These are phyloP conservation scores for Calonectria ilicicola DNA, from an alignment of 2,329 filamentous ascomycete genomes.

Conservation along the genomic window DNA sequence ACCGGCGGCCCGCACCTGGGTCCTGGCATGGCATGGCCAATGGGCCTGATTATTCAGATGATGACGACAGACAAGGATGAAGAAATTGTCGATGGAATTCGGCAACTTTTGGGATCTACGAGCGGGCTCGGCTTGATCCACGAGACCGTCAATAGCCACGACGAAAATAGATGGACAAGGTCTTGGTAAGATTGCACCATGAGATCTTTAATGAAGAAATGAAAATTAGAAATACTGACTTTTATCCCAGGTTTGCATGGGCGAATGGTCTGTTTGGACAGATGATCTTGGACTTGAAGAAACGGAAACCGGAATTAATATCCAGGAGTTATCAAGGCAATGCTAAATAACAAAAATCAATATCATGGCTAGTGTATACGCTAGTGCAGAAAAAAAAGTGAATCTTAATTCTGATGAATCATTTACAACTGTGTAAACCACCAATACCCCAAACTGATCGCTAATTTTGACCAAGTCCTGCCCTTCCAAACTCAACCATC, in stretches of 20 bases:
- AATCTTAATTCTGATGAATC: constrained; percentile 1
- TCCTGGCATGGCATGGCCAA: constrained; percentile 85
- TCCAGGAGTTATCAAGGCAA: constrained; percentile 59
- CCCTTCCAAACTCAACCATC: background rate
- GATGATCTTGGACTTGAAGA: constrained; percentile 80
- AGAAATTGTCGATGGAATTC: constrained; percentile 78
- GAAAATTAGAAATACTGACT: no score
- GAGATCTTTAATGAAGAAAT: no score
- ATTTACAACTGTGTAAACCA: background rate
- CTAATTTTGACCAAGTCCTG: constrained; percentile 32
- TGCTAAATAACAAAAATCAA: constrained; percentile 11
- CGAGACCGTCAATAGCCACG: constrained; percentile 63
- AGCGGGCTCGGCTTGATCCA: constrained; percentile 83
- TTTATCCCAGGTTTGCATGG: constrained; percentile 81
- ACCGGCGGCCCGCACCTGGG: constrained; percentile 66
- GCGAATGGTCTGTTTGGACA: constrained; percentile 90
- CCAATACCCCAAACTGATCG: constrained; percentile 21
- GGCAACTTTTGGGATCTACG: constrained; percentile 74
- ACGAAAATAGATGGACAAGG: constrained; percentile 48
- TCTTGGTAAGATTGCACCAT: constrained; percentile 45
- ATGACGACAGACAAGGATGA: constrained; percentile 81
- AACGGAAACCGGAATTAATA: constrained; percentile 77
- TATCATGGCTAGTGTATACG: background rate
- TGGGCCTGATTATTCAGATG: constrained; percentile 83
- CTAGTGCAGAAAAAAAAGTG: background rate